These are phyloP conservation scores for Schwanniomyces pseudopolymorphus DNA, from an alignment of 805 yeast genomes.

Conservation along the genomic window DNA sequence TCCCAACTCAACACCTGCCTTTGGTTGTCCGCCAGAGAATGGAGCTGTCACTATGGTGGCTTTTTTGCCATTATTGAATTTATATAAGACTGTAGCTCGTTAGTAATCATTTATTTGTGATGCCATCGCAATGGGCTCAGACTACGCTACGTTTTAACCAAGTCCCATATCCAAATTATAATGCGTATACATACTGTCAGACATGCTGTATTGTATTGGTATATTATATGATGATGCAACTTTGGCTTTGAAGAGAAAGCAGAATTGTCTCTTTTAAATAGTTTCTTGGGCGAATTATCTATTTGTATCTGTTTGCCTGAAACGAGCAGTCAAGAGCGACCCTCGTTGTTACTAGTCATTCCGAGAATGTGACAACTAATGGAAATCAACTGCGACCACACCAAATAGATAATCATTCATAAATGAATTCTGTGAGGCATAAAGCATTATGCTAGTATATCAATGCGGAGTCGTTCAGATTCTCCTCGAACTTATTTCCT, in stretches of 20 bases:
- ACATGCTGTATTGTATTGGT: background rate
- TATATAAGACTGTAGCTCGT: slow-evolving; percentile 38
- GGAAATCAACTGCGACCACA: slow-evolving; percentile 2
- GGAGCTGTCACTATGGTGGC: slow-evolving; percentile 85
- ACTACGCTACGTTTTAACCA: background rate
- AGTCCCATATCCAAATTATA: background rate
- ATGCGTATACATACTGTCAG: background rate
- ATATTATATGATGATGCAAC: background rate
- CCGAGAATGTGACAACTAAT: background rate
- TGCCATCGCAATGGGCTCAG: background rate
- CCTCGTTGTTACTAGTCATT: background rate
- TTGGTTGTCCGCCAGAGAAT: slow-evolving; percentile 94
- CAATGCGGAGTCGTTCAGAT: background rate
- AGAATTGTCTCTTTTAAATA: background rate
- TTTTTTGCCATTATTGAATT: slow-evolving; percentile 52
- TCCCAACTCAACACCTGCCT: slow-evolving; percentile 90
- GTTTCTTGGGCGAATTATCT: background rate
- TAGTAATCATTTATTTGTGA: slow-evolving; percentile 1
- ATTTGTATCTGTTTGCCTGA: background rate
- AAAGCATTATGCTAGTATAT: background rate
- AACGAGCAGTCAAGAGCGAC: slow-evolving; percentile 1
- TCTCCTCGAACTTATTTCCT: background rate
- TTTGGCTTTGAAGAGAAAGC: background rate
- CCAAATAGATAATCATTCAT: background rate
- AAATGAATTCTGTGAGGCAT: background rate